A percentile compares a stretch with the other conserved stretches of the same genome.
Evolutionary conservation across 208 protist species (phyloP).

Genomic region (Phytomonas serpens): DNA sequence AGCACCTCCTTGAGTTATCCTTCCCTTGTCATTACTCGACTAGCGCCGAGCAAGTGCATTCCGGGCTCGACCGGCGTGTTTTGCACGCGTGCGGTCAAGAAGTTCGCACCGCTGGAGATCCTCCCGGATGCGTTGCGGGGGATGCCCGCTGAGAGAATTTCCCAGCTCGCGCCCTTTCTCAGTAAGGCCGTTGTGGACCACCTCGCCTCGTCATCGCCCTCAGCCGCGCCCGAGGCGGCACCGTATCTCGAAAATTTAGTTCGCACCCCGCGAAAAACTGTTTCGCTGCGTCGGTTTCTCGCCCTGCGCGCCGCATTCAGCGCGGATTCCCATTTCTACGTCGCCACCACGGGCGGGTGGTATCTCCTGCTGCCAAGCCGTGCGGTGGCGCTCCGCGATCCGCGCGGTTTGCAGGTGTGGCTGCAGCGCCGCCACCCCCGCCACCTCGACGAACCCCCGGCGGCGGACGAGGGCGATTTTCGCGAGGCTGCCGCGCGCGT

Average conservation of each 20-base stretch:
- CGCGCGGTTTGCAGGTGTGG: slow-evolving; percentile 37
- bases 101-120: slow-evolving; percentile 67
- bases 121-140: slow-evolving; percentile 17
- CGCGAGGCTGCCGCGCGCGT: slow-evolving; percentile 17
- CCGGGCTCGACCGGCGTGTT: slow-evolving; percentile 53
- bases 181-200: not conserved
- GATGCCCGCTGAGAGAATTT: not conserved
- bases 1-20: not conserved
- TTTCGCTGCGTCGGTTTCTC: slow-evolving; percentile 65
- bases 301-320: slow-evolving; percentile 65
- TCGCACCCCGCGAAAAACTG: slow-evolving; percentile 24
- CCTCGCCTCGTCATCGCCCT: slow-evolving; percentile 13
- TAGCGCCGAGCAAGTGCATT: slow-evolving; percentile 39
- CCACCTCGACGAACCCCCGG: slow-evolving; percentile 14
- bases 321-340: slow-evolving; percentile 34
- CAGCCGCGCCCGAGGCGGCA: not conserved
- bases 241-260: slow-evolving; percentile 57
- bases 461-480: slow-evolving; percentile 13
- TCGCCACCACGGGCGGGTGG: slow-evolving; percentile 46
- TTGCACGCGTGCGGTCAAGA: slow-evolving; percentile 39
- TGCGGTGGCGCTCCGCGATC: slow-evolving; percentile 28
- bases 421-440: slow-evolving; percentile 32
- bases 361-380: slow-evolving; percentile 51
- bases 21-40: slow-evolving; percentile 23
- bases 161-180: not conserved